Base-by-base conservation (phyloP, 2,329 filamentous ascomycete species). In the Ophiocordyceps australis region DNA sequence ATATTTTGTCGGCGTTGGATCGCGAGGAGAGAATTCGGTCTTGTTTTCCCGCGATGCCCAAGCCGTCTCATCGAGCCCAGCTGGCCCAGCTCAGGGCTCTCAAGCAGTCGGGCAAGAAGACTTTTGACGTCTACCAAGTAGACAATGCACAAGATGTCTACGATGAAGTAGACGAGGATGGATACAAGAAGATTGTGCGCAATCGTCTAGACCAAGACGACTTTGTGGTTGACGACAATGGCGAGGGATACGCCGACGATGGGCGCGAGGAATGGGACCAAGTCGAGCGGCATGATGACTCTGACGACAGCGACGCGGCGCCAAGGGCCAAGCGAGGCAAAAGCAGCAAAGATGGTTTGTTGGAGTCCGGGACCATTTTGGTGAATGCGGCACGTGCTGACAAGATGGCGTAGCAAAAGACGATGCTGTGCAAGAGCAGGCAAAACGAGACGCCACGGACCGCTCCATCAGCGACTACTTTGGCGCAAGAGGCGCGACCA, bases 161-260 rank as follows among this genome's bases (percentile, higher is more conserved):
- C 55, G 89, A 95, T 35, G 85, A 92, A 42, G 83, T 98, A 24
- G 85, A 95, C 44, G 89, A 98, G 42, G 86, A 89, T 42, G 79
- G 80, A 26, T 98, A 98, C 62, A 94, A 94, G 59, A 91, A 91
- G 49, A 76, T 95, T 37, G 83, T 98, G 10, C 71, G 89, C 22
- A 72, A 76, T 29, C 75, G 89, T 24, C 62, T 98, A 26, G 80
- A 95, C 44, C 65, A 92, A 42, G 89, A 98, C 41, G 89, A 98
- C 54, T 98, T 98, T 43, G 86, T 98, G 27, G 85, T 98, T 32
- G 89, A 95, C 57, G 89, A 98, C 55, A 92, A 94, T 56, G 86
- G 86, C 43, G 82, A 86, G 46, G 86, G 89, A 20, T 98, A 98
- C 43, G 86, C 82, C 36, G 86, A 95, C 47, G 89, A 95, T 45